Conservation (phyloP, 305 asterid species). For the Fraxinus sp. region DNA sequence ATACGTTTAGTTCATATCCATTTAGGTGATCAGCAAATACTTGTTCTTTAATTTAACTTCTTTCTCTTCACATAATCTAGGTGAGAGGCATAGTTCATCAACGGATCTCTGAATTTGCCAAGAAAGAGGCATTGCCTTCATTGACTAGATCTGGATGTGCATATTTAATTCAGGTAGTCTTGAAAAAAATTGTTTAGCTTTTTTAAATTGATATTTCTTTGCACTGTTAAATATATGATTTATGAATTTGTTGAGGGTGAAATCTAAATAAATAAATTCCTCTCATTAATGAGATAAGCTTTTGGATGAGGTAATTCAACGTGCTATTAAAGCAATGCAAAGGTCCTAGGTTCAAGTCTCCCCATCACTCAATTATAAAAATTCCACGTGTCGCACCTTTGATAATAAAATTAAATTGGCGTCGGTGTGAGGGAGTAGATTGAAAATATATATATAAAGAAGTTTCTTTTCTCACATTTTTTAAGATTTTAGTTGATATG, state of each 20-base stretch:
- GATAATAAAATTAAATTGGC: not conserved
- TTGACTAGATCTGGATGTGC: slow-evolving; percentile 99
- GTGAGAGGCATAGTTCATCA: slow-evolving; percentile 87
- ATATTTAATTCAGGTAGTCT: slow-evolving; percentile 88
- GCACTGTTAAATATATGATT: slow-evolving; percentile 3
- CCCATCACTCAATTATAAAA: not conserved
- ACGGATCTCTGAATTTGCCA: slow-evolving; percentile 81
- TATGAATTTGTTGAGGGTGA: not conserved
- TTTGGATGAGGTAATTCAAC: not conserved
- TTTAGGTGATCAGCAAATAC: not conserved
- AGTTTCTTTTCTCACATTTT: not conserved
- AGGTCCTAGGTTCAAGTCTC: not conserved
- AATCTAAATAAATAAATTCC: not conserved
- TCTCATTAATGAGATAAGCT: not conserved
- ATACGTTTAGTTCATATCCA: slow-evolving; percentile 1
- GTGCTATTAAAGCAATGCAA: not conserved
- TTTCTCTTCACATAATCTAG: slow-evolving; percentile 37
- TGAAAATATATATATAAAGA: not conserved
- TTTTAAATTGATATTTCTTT: not conserved
- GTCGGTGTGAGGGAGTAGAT: not conserved
- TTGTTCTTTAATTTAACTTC: slow-evolving; percentile 9
- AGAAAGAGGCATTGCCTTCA: slow-evolving; percentile 85
- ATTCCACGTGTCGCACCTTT: not conserved
- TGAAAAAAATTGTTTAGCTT: slow-evolving; percentile 8
- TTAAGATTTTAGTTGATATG: not conserved